A percentile compares a stretch with the other conserved stretches of the same genome.
phyloP scores from a whole-genome alignment of 2,329 filamentous ascomycete genomes.

The Tolypocladium ophioglossoides region DNA sequence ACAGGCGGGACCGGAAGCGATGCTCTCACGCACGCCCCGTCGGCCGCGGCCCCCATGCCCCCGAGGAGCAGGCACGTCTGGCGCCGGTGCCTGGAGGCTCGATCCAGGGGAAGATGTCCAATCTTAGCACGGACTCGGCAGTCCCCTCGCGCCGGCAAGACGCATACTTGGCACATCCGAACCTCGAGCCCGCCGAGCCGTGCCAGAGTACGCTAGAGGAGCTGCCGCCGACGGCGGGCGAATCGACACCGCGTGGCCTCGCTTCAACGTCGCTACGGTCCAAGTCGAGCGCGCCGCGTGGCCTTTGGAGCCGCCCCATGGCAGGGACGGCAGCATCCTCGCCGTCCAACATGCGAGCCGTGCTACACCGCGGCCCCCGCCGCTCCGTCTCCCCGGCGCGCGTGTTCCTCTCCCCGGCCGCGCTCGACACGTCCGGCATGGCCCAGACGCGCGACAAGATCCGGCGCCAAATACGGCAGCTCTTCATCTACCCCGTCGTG shows the following conservation, averaged over 20 bases:
- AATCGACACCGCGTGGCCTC: not conserved
- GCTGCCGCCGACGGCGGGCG: not conserved
- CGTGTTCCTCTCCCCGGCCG: slow-evolving; percentile 7
- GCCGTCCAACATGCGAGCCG: slow-evolving; percentile 14
- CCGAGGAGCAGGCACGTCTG: not conserved
- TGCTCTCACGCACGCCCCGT: not conserved
- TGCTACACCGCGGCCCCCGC: slow-evolving; percentile 9
- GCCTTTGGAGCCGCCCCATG: not conserved
- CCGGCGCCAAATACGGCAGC: slow-evolving; percentile 55
- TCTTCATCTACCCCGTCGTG: slow-evolving; percentile 67
- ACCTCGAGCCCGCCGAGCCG: not conserved
- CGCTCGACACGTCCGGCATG: slow-evolving; percentile 16
- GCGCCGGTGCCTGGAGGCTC: not conserved
- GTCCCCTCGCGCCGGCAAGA: not conserved
- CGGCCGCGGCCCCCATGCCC: not conserved
- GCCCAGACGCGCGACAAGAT: slow-evolving; percentile 41
- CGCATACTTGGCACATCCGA: not conserved
- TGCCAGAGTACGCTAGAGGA: not conserved
- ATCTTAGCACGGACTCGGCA: not conserved
- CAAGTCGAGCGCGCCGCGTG: not conserved
- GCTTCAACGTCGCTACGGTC: not conserved
- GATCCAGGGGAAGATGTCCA: not conserved
- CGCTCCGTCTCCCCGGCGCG: slow-evolving; percentile 7
- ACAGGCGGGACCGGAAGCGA: slow-evolving; percentile 2
- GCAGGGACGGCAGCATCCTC: slow-evolving; percentile 8